Percentiles rank a stretch among this genome's conserved stretches.
Conservation (phyloP, 1,284 basidiomycete genomes). For the Pyrrhoderma lamaoense region DNA sequence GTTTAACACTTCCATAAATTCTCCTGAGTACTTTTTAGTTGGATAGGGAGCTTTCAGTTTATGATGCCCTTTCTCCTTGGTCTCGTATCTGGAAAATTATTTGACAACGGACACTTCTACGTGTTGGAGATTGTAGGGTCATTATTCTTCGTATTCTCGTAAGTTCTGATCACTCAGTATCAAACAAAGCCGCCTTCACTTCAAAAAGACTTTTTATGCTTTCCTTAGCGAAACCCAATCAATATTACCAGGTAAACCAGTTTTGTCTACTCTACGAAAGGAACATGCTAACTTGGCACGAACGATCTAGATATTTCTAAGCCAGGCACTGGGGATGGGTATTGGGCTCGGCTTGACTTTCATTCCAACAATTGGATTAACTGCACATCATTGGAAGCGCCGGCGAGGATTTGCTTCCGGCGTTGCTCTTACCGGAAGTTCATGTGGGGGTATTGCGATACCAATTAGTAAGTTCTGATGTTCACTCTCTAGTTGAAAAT, state of each 20-base stretch:
- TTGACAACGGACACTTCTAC: constrained; percentile 19
- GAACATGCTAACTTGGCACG: constrained; percentile 25
- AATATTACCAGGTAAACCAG: constrained; percentile 34
- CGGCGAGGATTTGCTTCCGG: constrained; percentile 19
- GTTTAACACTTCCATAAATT: background rate
- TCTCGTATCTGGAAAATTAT: constrained; percentile 1
- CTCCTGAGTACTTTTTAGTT: background rate
- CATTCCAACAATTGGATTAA: constrained; percentile 17
- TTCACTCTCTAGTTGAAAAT: background rate
- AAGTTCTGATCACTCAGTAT: too few relatives aligned
- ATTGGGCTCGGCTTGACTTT: constrained; percentile 17
- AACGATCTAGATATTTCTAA: constrained; percentile 23
- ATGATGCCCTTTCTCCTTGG: constrained; percentile 7
- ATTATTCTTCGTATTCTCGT: constrained; percentile 30
- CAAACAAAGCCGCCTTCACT: too few relatives aligned
- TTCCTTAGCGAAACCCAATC: constrained; percentile 31
- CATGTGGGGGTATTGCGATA: constrained; percentile 20
- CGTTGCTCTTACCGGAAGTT: constrained; percentile 19
- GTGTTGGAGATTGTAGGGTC: constrained; percentile 33
- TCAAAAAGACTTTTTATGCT: constrained; percentile 35
- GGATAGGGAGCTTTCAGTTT: constrained; percentile 7
- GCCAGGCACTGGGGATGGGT: constrained; percentile 19
- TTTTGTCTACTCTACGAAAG: too few relatives aligned
- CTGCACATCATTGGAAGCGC: constrained; percentile 18
- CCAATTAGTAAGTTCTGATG: background rate